Base-by-base conservation (phyloP, 1,139 yeast genomes). In the Yamadazyma atmosphaerica region DNA sequence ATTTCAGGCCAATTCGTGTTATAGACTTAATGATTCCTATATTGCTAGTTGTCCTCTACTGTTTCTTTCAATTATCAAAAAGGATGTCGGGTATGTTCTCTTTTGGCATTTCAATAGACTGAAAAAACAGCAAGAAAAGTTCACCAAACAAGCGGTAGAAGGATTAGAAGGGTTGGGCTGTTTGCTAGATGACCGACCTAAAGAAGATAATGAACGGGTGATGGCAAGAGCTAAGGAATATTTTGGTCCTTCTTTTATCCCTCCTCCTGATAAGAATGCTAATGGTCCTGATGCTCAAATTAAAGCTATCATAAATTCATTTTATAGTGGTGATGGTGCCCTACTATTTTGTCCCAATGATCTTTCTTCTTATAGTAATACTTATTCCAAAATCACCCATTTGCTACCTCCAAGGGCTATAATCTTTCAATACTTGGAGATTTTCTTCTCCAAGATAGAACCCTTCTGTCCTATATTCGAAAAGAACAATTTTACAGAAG, bases 401-500 rank as follows among this genome's bases (percentile, higher is more conserved):
- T 30, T 42, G 4, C 36, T 49, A 14, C 53, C 53, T 4, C 47
- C 50, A 9, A 42, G 22, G 32, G 14, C 15, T 4, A 37, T 49
- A 3, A 44, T 48, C 4, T 15, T 41, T 4, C 40, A 40, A 24
- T 50, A 47, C 35, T 27, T 55, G 12, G 39, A 42, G 11, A 29
- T 49, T 13, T 79, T 65, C 49, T 77, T 78, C 50, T 52, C 49
- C 3, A 54, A 60, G 16, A 59, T 75, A 10, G 71, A 70, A 38
- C 74, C 76, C 0, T 63, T 65, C 36, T 56, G 68, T 45, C 83
- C 84, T 1, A 63, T 70, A 33, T 43, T 77, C 12, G 79, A 76
- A 38, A 76, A 76, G 46, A 33, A 34, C 2, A 43, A 47, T 1
- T 60, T 63, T 38, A 35, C 42, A 14, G 18, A 29, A 9, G 52